Evolutionary conservation across 768 basidiomycete species (phyloP), one percentile per base, ranked within the genome.

Genomic region (Psilocybe azurescens): DNA sequence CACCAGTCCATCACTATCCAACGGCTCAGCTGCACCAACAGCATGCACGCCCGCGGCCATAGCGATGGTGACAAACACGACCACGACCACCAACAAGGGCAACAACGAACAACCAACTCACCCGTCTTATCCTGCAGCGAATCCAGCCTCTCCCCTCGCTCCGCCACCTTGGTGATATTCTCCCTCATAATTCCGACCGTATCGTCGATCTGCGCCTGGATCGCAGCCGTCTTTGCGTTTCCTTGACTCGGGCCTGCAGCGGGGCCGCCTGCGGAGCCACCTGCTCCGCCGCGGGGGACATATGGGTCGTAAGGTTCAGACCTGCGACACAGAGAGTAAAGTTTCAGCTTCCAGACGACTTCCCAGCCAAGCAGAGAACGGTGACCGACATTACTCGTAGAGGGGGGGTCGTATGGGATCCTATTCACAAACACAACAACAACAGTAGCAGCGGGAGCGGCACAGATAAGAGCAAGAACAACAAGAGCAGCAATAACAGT

Each of bases 231-330:
- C 86, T 97, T 94, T 53, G 89, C 72, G 72, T 89, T 93, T 64
- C 86, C 87, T 52, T 79, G 76, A 65, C 78, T 79, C 72, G 81
- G 72, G 36, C 78, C 79, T 46, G 83, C 77, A 36, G 85, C 75
- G 49, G 63, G 53, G 8, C 81, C 83, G 38, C 24, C 24, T 11
- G 89, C 81, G 53, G 87, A 83, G 60, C 86, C 79, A 36, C 33
- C 33, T 7, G 41, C 11, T 75, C 91, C 90, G 75, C 86, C 87
- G 70, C 93, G 90, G 66, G 96, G 95, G 64, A 98, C 85, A 79
- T 99, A 99, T 67, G 97, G 97, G 86, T 99, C 97, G 79, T 98
- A 98, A 73, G 95, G 96, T 81, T 97, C 94, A 74, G 95, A 94
- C 95, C 95, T 97, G 75, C 65, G 54, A 59, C 49, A 38, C n/a